A percentile compares a stretch with the other conserved stretches of the same genome.
These are phyloP conservation scores for Dryas octopetala DNA, from an alignment of 306 rosid species.

Conservation along the genomic window DNA sequence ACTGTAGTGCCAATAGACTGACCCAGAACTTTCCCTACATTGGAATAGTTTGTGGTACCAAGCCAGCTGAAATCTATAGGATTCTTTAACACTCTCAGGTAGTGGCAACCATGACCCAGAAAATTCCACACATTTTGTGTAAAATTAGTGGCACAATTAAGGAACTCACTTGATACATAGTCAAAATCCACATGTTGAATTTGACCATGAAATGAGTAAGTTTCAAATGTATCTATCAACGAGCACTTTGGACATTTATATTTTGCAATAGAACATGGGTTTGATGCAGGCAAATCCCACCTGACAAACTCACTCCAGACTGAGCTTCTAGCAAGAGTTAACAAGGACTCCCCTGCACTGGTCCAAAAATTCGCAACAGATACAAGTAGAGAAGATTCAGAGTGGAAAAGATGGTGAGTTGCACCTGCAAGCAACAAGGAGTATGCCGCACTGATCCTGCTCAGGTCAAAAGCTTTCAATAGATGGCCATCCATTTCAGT, in stretches of 20 bases:
- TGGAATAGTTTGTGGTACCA: slow-evolving; percentile 7
- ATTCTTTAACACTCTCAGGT: slow-evolving; percentile 40
- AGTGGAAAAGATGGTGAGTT: slow-evolving; percentile 60
- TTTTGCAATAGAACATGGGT: slow-evolving; percentile 25
- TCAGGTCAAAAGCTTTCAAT: slow-evolving; percentile 40
- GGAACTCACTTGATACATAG: slow-evolving; percentile 40
- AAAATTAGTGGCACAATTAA: slow-evolving; percentile 35
- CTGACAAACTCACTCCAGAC: slow-evolving; percentile 36
- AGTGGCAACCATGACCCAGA: slow-evolving; percentile 40
- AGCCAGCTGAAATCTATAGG: slow-evolving; percentile 54
- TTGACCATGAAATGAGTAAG: slow-evolving; percentile 26
- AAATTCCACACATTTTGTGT: slow-evolving; percentile 48
- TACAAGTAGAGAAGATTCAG: slow-evolving; percentile 63
- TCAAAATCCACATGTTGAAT: slow-evolving; percentile 37
- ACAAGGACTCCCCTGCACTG: slow-evolving; percentile 68
- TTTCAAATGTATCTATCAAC: slow-evolving; percentile 35
- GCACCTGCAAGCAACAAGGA: slow-evolving; percentile 71
- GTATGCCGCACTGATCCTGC: slow-evolving; percentile 63
- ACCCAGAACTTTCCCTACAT: slow-evolving; percentile 8
- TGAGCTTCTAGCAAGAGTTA: slow-evolving; percentile 48
- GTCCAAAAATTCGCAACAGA: slow-evolving; percentile 67
- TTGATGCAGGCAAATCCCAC: slow-evolving; percentile 24
- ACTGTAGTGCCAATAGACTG: slow-evolving; percentile 3
- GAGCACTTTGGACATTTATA: slow-evolving; percentile 50
- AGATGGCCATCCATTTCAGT: slow-evolving; percentile 28